A percentile compares a stretch with the other conserved stretches of the same genome.
phyloP scores from a whole-genome alignment of 2,329 filamentous ascomycete genomes.

The Sphaceloma murrayae region DNA sequence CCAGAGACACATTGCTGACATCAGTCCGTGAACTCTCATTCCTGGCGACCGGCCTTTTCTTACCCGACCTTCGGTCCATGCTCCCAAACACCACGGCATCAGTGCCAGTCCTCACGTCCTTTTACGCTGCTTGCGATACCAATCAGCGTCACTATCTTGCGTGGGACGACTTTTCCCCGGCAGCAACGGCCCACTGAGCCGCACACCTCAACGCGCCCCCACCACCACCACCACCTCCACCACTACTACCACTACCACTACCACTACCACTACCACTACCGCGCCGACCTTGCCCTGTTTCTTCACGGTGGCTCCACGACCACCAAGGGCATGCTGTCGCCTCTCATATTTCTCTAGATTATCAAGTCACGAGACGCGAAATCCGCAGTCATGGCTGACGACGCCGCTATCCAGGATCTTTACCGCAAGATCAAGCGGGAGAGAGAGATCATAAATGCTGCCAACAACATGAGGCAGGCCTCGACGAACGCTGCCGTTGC shows the following conservation, averaged over 20 bases:
- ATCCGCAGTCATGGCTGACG: constrained; percentile 44
- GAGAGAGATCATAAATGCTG: constrained; percentile 86
- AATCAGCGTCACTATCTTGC: neutral
- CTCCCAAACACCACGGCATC: no score
- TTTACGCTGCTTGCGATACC: neutral
- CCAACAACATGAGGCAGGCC: constrained; percentile 88
- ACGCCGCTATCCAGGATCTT: constrained; percentile 65
- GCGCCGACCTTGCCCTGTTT: no score
- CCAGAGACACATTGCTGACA: neutral
- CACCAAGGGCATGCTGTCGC: neutral
- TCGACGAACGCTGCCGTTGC: constrained; percentile 89
- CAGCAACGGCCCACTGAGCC: neutral
- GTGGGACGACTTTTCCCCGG: neutral
- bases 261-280: no score
- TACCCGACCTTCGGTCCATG: neutral
- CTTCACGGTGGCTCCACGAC: no score
- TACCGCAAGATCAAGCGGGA: constrained; percentile 97
- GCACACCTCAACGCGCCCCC: neutral
- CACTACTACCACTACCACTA: no score
- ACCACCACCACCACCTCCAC: neutral
- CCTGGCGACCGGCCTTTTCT: no score
- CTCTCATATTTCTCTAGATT: neutral
- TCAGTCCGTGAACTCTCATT: neutral
- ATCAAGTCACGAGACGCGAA: neutral
- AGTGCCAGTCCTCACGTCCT: no score